A percentile compares a stretch with the other conserved stretches of the same genome.
Conservation (phyloP, 139 green algal species). For the Chloropicon primus region DNA sequence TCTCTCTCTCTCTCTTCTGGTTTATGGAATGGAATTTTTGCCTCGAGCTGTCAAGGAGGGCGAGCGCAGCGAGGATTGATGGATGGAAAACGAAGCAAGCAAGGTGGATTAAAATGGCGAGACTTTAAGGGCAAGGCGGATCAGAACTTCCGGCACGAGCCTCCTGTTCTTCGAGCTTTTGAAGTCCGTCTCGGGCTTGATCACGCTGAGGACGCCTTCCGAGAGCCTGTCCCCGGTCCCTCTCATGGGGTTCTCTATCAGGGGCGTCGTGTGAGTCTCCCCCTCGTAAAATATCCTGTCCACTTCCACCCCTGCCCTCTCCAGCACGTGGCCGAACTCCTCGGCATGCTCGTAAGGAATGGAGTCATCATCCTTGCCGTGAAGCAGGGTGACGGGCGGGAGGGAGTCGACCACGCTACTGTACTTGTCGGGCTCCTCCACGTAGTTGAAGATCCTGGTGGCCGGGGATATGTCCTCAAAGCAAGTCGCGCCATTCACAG, state of each 20-base stretch:
- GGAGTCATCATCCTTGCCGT: slow-evolving; percentile 60
- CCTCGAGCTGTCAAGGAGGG: too few relatives aligned
- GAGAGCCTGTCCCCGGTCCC: slow-evolving; percentile 25
- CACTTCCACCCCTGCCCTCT: slow-evolving; percentile 5
- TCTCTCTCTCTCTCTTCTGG: too few relatives aligned
- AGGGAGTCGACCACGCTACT: neutral
- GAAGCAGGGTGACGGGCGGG: slow-evolving; percentile 55
- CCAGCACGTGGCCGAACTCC: slow-evolving; percentile 37
- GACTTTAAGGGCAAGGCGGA: neutral
- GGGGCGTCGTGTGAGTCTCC: slow-evolving; percentile 37
- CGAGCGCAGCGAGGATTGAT: neutral
- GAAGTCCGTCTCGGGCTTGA: slow-evolving; percentile 3
- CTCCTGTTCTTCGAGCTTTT: neutral
- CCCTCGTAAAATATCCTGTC: slow-evolving; percentile 29
- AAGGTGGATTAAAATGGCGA: neutral
- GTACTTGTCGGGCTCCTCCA: neutral
- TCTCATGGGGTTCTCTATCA: slow-evolving; percentile 45
- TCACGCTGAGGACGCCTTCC: slow-evolving; percentile 32
- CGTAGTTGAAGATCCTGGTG: neutral
- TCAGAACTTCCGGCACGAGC: neutral
- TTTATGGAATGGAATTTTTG: too few relatives aligned
- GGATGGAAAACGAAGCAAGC: neutral
- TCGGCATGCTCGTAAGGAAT: slow-evolving; percentile 45
- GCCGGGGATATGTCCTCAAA: neutral
- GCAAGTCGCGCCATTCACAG: neutral